Conservation (phyloP, 2,329 filamentous ascomycete species). For the Fusarium sp. region DNA sequence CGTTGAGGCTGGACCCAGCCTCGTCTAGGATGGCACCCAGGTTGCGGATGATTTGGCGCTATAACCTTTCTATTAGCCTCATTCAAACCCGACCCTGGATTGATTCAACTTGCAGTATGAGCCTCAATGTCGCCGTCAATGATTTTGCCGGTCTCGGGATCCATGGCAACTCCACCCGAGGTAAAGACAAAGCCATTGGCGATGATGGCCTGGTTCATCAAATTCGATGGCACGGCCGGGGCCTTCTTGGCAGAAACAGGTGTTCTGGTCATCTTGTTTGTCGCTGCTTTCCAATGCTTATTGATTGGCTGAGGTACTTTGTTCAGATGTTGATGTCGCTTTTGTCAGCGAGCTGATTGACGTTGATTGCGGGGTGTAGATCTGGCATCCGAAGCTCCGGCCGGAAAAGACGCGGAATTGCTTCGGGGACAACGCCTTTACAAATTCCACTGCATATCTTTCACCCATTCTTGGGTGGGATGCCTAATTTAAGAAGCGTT, state of each 20-base stretch:
- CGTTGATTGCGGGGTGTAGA: slow-evolving; percentile 21
- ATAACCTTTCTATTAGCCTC: rapidly evolving
- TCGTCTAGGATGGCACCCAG: slow-evolving; percentile 75
- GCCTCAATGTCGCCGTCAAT: slow-evolving; percentile 73
- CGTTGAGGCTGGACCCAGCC: slow-evolving; percentile 70
- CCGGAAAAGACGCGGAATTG: not conserved
- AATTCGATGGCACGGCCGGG: slow-evolving; percentile 28
- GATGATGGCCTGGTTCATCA: slow-evolving; percentile 49
- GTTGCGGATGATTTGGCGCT: slow-evolving; percentile 73
- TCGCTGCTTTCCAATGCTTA: no score
- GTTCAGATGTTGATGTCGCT: not conserved
- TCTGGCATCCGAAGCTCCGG: slow-evolving; percentile 15
- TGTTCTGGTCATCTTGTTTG: slow-evolving; percentile 33
- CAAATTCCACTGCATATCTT: no score
- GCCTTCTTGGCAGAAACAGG: slow-evolving; percentile 43
- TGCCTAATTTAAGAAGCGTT: no score
- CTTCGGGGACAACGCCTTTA: no score
- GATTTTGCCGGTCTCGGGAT: slow-evolving; percentile 64
- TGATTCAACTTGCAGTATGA: slow-evolving; percentile 57
- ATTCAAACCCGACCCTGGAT: not conserved
- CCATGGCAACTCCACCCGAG: slow-evolving; percentile 75
- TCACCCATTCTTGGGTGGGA: no score
- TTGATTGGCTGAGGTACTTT: not conserved
- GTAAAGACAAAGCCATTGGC: slow-evolving; percentile 75
- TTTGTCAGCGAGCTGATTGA: not conserved